These are phyloP conservation scores for Lenwebbia sp. DNA, from an alignment of 345 rosid genomes.

Conservation along the genomic window DNA sequence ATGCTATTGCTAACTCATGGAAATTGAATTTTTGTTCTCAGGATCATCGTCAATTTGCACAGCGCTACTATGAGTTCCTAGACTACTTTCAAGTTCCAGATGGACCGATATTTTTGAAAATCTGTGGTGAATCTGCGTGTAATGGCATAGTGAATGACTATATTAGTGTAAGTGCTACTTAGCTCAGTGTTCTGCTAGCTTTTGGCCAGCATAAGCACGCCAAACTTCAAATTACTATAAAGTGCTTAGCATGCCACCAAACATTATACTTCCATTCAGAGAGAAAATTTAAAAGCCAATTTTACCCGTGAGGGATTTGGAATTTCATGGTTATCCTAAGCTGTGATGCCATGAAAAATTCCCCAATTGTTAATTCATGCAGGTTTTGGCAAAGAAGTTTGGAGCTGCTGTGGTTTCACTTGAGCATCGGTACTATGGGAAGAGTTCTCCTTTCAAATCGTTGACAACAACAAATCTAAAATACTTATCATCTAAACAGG, in stretches of 20 bases:
- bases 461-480: slow-evolving; percentile 58
- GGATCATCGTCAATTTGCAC: slow-evolving; percentile 63
- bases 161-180: slow-evolving; percentile 29
- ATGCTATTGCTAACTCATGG: background rate
- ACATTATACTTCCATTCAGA: background rate
- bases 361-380: background rate
- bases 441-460: slow-evolving; percentile 72
- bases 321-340: background rate
- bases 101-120: slow-evolving; percentile 70
- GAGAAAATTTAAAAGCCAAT: background rate
- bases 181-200: background rate
- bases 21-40: slow-evolving; percentile 7
- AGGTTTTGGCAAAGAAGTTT: slow-evolving; percentile 91
- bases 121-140: slow-evolving; percentile 84
- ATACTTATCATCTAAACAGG: slow-evolving; percentile 87
- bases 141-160: slow-evolving; percentile 74
- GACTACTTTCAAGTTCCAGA: slow-evolving; percentile 54
- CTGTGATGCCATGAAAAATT: background rate
- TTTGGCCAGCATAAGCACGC: background rate
- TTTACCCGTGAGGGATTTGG: background rate
- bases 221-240: background rate
- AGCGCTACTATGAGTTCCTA: slow-evolving; percentile 75
- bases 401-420: slow-evolving; percentile 94
- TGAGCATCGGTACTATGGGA: slow-evolving; percentile 95
- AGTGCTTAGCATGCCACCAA: background rate